Conservation (phyloP, 768 basidiomycete species). For the Mycena kentingensis region DNA sequence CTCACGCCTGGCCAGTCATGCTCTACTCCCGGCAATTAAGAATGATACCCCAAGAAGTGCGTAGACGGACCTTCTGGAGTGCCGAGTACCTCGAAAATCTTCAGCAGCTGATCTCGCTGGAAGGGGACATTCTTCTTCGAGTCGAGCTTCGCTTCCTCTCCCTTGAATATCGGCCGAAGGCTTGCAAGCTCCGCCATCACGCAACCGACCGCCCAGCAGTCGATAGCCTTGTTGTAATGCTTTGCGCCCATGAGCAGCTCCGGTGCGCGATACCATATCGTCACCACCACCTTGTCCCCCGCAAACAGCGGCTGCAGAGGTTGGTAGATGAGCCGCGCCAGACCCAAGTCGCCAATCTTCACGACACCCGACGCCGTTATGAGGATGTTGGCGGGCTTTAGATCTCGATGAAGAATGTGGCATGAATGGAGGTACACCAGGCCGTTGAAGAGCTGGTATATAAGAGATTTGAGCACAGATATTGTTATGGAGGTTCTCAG, state of each 20-base stretch:
- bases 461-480: conserved; percentile 87
- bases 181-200: conserved; percentile 96
- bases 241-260: conserved; percentile 95
- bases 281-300: conserved; percentile 98
- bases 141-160: conserved; percentile 97
- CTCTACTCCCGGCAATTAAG: conserved; percentile 45
- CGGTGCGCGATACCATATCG: conserved; percentile 98
- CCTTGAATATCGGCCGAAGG: conserved; percentile 95
- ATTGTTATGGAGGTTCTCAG: conserved; percentile 74
- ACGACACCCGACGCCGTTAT: conserved; percentile 87
- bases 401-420: conserved; percentile 94
- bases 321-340: conserved; percentile 88
- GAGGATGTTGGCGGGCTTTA: conserved; percentile 98
- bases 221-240: conserved; percentile 96
- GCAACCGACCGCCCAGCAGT: conserved; percentile 98
- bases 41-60: neutral
- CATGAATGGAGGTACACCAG: conserved; percentile 92
- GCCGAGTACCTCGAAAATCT: conserved; percentile 95
- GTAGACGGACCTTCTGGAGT: conserved; percentile 74
- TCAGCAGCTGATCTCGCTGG: conserved; percentile 90
- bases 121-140: conserved; percentile 97
- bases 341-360: conserved; percentile 97
- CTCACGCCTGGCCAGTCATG: conserved; percentile 84
- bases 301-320: conserved; percentile 90
- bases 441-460: conserved; percentile 93